Conservation (phyloP, 257 asterid genomes). For the Schizonepeta tenuifolia region DNA sequence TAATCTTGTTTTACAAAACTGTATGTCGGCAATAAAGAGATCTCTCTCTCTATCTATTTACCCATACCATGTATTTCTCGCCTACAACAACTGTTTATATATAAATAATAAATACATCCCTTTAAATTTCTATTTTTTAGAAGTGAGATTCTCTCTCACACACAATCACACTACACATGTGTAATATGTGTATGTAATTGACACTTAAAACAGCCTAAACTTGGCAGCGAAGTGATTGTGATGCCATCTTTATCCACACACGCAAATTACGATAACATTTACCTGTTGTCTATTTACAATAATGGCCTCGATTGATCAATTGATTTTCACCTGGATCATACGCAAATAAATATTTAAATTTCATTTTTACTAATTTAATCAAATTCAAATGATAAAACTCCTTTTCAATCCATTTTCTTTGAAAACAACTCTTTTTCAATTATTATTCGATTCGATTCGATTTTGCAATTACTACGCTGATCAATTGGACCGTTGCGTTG, state of each 20-base stretch:
- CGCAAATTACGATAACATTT: no score
- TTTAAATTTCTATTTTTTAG: not conserved
- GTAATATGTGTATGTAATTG: not conserved
- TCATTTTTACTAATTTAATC: no score
- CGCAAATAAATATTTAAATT: no score
- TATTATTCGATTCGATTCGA: no score
- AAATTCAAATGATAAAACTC: no score
- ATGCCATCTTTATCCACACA: not conserved
- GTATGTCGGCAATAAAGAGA: not conserved
- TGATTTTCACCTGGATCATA: no score
- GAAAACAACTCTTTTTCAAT: no score
- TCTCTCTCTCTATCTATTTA: not conserved
- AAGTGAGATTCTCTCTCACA: not conserved
- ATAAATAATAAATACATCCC: not conserved
- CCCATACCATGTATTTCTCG: no score
- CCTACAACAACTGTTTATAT: no score
- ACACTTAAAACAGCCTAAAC: constrained; percentile 6
- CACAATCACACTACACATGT: not conserved
- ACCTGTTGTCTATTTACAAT: no score
- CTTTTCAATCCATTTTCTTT: no score
- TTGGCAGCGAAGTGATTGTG: constrained; percentile 20
- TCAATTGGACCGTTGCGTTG: not conserved
- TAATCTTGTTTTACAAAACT: not conserved
- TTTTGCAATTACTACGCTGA: not conserved
- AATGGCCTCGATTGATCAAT: no score